Percentiles rank a stretch among this genome's conserved stretches.
These are phyloP conservation scores for Olyra latifolia DNA, from an alignment of 176 grass and related monocot genomes.

Conservation along the genomic window DNA sequence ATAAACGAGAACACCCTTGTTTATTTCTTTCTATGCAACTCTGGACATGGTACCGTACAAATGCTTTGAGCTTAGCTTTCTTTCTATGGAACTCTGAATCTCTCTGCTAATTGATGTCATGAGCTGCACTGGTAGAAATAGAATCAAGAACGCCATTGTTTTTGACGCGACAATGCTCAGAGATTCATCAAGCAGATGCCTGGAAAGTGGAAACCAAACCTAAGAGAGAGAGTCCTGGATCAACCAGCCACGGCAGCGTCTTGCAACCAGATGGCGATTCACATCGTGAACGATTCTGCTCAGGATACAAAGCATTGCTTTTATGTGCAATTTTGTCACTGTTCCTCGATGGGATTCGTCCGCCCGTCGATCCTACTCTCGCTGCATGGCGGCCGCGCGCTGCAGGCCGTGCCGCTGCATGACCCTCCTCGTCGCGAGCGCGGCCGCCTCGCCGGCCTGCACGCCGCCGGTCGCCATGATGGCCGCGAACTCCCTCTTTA, in stretches of 20 bases:
- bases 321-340: neutral
- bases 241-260: too few species aligned
- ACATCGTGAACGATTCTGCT: neutral
- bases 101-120: neutral
- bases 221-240: neutral
- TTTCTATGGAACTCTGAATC: too few species aligned
- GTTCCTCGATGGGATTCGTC: neutral
- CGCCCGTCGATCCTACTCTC: constrained; percentile 29
- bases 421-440: constrained; percentile 51
- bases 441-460: constrained; percentile 58
- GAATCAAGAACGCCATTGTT: neutral
- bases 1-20: too few species aligned
- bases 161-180: neutral
- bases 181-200: neutral
- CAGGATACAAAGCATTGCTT: neutral
- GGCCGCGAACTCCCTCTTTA: constrained; percentile 60
- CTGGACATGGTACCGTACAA: too few species aligned
- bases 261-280: neutral
- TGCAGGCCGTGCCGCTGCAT: constrained; percentile 67
- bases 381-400: constrained; percentile 23
- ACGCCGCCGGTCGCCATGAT: constrained; percentile 64
- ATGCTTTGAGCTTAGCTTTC: too few species aligned
- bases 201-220: neutral
- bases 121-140: neutral
- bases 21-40: too few species aligned